A percentile compares a stretch with the other conserved stretches of the same genome.
Conservation (phyloP, 2,329 filamentous ascomycete species). For the Huntiella decipiens region DNA sequence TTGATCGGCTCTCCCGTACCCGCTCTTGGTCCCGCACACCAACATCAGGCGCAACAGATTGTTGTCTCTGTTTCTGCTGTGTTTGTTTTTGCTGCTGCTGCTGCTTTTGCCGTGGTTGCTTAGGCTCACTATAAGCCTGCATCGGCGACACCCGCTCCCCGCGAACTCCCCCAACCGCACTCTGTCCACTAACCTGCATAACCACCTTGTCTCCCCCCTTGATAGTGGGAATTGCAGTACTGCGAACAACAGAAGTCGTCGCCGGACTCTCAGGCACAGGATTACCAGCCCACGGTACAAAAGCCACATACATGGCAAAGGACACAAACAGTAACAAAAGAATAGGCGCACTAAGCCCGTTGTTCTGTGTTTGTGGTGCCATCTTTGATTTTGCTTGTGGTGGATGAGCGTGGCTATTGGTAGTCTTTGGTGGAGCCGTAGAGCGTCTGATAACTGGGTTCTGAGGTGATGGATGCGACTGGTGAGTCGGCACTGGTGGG, state of each 20-base stretch:
- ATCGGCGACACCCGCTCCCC: too few relatives aligned
- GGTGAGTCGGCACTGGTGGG: not conserved
- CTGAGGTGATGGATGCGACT: too few relatives aligned
- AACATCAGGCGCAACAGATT: not conserved
- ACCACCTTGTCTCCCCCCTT: too few relatives aligned
- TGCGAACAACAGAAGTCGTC: not conserved
- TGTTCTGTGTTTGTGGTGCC: slow-evolving; percentile 5
- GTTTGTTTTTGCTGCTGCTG: not conserved
- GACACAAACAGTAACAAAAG: slow-evolving; percentile 10
- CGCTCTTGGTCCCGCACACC: slow-evolving; percentile 1
- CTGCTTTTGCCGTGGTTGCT: not conserved
- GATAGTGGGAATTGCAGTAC: too few relatives aligned
- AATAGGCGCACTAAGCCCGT: slow-evolving; percentile 10
- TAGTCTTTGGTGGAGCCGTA: not conserved
- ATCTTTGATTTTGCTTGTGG: slow-evolving; percentile 1
- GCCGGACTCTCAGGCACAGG: not conserved
- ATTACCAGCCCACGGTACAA: slow-evolving; percentile 10
- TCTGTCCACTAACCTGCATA: too few relatives aligned
- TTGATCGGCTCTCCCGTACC: slow-evolving; percentile 1
- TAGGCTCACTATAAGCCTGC: too few relatives aligned
- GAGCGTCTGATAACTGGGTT: not conserved
- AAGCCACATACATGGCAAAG: slow-evolving; percentile 11
- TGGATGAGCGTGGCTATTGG: slow-evolving; percentile 1
- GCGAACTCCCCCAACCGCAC: too few relatives aligned
- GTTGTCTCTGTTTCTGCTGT: slow-evolving; percentile 1